phyloP scores from a whole-genome alignment of 495 filamentous ascomycete species.

The Podospora conica region DNA sequence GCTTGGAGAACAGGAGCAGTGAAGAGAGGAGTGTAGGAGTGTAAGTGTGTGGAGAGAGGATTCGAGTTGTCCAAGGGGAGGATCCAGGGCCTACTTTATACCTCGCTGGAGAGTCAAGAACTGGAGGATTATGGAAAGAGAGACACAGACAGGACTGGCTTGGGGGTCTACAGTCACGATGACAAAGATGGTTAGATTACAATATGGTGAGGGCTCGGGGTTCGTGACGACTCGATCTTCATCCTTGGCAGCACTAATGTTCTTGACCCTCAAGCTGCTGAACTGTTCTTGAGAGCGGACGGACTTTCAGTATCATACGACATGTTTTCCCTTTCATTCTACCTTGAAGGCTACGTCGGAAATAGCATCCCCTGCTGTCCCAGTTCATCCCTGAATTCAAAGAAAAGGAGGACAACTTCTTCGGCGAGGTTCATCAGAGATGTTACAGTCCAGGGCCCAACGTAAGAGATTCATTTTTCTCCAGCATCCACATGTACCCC shows the following conservation, averaged over 20 bases:
- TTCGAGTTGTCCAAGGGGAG: not conserved
- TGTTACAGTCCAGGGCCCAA: not conserved
- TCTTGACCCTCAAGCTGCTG: not conserved
- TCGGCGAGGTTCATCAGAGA: not conserved
- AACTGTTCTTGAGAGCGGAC: not conserved
- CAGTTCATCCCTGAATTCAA: not conserved
- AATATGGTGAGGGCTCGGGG: not conserved
- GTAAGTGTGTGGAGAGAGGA: not conserved
- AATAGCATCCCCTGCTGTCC: too few species aligned
- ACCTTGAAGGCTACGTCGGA: too few species aligned
- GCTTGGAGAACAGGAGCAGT: not conserved
- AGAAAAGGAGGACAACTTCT: not conserved
- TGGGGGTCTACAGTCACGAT: not conserved
- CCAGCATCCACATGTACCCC: not conserved
- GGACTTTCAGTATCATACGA: not conserved
- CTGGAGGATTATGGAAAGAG: not conserved
- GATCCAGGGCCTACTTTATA: not conserved
- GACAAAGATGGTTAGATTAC: not conserved
- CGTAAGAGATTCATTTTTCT: not conserved
- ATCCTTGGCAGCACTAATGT: too few species aligned
- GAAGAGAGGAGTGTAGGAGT: not conserved
- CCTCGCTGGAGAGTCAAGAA: not conserved
- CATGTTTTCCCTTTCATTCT: not conserved
- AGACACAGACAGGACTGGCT: not conserved
- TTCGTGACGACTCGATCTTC: not conserved